phyloP scores from a whole-genome alignment of 202 grass and related monocot genomes.

The Carex arenaria region DNA sequence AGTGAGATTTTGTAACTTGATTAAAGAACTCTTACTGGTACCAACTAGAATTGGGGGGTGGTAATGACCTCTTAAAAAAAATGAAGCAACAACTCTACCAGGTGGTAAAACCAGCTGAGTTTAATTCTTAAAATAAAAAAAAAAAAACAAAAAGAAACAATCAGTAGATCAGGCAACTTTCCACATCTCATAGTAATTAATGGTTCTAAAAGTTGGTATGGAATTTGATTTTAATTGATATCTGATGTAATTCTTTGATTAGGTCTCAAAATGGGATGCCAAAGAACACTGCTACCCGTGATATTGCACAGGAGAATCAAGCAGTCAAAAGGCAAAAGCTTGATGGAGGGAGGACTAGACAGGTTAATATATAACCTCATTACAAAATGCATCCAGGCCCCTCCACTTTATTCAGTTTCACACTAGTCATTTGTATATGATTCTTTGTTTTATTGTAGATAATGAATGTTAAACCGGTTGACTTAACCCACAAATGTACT shows the following conservation, averaged over 20 bases:
- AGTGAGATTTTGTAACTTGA: conserved; percentile 37
- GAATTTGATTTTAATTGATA: background rate
- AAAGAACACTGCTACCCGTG: conserved; percentile 21
- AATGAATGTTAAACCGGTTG: conserved; percentile 58
- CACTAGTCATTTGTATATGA: background rate
- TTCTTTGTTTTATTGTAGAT: conserved; percentile 42
- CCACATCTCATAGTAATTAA: background rate
- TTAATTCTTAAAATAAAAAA: background rate
- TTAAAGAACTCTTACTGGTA: conserved; percentile 23
- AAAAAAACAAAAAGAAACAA: background rate
- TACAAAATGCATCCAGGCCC: background rate
- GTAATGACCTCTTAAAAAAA: background rate
- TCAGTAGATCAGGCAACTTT: background rate
- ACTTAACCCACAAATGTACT: conserved; percentile 67
- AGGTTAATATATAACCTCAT: conserved; percentile 38
- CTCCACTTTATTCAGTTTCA: background rate
- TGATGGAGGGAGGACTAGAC: conserved; percentile 62
- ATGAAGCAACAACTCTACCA: background rate
- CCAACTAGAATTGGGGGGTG: background rate
- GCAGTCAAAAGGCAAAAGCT: conserved; percentile 91
- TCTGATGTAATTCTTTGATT: background rate
- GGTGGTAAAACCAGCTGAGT: background rate
- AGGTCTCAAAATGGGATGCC: conserved; percentile 20
- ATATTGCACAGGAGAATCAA: conserved; percentile 72
- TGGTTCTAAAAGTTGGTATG: background rate